Evolutionary conservation across 371 early-diverging fungal genomes (phyloP).

Genomic region (Neoconidiobolus thromboides): DNA sequence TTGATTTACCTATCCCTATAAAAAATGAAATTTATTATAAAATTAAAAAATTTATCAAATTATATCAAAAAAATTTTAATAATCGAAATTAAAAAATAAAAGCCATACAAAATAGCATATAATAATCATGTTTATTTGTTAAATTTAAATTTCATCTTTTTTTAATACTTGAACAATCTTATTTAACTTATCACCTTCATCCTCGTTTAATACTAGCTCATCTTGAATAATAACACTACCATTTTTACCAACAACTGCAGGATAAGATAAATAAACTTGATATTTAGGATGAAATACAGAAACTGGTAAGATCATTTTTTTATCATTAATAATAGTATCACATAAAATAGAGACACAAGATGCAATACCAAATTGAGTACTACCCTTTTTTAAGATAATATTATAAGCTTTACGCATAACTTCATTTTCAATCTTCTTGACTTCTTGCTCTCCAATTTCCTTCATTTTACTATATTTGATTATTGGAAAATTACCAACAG

Average conservation of each 20-base stretch:
- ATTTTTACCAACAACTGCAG: conserved; percentile 42
- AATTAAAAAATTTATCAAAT: no score
- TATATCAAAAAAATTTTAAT: no score
- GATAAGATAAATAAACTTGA: conserved; percentile 44
- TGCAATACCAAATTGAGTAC: conserved; percentile 75
- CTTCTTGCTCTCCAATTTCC: conserved; percentile 22
- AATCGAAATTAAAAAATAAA: no score
- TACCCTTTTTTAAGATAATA: conserved; percentile 70
- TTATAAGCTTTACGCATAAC: conserved; percentile 57
- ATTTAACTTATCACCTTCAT: conserved; percentile 25
- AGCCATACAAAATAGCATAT: no score
- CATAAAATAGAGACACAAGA: conserved; percentile 52
- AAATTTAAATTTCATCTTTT: no score
- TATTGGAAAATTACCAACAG: conserved; percentile 42
- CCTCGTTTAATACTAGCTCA: conserved; percentile 30
- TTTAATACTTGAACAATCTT: no score
- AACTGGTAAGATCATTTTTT: conserved; percentile 36
- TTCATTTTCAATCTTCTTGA: conserved; percentile 16
- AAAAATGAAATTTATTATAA: no score
- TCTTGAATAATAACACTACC: conserved; percentile 41
- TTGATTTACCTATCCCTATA: no score
- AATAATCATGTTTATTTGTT: no score
- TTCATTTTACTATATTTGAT: conserved; percentile 36
- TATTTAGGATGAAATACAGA: conserved; percentile 37
- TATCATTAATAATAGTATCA: conserved; percentile 41